phyloP scores from a whole-genome alignment of 768 basidiomycete genomes.

The Multifurca ochricompacta region DNA sequence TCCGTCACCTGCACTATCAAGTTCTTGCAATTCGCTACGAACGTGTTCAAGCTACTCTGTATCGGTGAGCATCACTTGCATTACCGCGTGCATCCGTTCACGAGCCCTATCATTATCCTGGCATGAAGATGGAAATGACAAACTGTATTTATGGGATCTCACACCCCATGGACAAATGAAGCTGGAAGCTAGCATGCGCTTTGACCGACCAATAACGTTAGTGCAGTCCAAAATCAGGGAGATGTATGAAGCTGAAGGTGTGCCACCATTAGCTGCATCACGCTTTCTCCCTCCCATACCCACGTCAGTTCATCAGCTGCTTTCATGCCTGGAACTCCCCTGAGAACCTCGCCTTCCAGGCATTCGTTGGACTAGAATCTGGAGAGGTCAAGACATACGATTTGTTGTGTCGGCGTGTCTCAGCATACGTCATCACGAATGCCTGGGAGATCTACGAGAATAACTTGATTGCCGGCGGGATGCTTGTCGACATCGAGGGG shows the following conservation, averaged over 20 bases:
- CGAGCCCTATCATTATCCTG: neutral
- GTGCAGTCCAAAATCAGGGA: constrained; percentile 8
- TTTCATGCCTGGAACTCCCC: neutral
- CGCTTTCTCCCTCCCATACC: constrained; percentile 59
- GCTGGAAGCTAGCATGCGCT: constrained; percentile 40
- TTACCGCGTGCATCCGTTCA: neutral
- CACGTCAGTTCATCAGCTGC: constrained; percentile 43
- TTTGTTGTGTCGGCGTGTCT: constrained; percentile 56
- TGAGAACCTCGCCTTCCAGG: constrained; percentile 25
- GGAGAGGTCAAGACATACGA: constrained; percentile 72
- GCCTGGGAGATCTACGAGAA: constrained; percentile 70
- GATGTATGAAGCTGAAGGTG: neutral
- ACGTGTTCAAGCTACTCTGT: constrained; percentile 47
- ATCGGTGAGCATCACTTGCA: constrained; percentile 42
- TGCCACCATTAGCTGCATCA: constrained; percentile 37
- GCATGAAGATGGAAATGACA: constrained; percentile 40
- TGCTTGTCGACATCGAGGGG: constrained; percentile 29
- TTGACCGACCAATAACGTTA: constrained; percentile 38
- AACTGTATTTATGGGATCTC: constrained; percentile 57
- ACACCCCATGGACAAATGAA: constrained; percentile 44
- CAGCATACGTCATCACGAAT: constrained; percentile 63
- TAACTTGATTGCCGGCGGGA: constrained; percentile 37
- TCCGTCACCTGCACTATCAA: constrained; percentile 37
- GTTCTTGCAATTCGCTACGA: constrained; percentile 54
- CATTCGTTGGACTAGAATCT: constrained; percentile 42